phyloP scores from a whole-genome alignment of 768 basidiomycete genomes.

The Clitopilus passeckerianus region DNA sequence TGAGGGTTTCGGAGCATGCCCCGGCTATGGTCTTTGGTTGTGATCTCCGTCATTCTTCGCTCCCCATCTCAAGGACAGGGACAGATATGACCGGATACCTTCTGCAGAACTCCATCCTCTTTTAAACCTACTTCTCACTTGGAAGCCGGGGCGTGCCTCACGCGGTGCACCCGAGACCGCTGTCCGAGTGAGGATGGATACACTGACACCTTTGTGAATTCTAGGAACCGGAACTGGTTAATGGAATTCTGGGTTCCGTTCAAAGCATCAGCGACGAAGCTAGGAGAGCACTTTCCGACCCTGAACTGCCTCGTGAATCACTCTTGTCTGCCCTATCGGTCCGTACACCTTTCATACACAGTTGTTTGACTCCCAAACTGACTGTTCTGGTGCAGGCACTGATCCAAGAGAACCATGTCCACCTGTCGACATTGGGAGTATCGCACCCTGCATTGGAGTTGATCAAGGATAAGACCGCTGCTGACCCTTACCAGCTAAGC shows the following conservation, averaged over 20 bases:
- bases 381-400: conserved; percentile 46
- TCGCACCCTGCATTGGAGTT: conserved; percentile 86
- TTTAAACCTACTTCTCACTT: neutral
- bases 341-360: conserved; percentile 23
- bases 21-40: neutral
- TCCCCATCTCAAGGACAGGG: neutral
- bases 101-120: neutral
- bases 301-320: conserved; percentile 59
- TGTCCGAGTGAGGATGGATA: neutral
- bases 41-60: neutral
- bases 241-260: conserved; percentile 72
- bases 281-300: conserved; percentile 64
- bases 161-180: neutral
- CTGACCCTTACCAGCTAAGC: conserved; percentile 61
- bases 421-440: conserved; percentile 82
- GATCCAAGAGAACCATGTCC: conserved; percentile 85
- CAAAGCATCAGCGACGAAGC: conserved; percentile 86
- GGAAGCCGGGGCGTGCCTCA: neutral
- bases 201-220: conserved; percentile 6
- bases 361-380: neutral
- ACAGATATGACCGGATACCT: neutral
- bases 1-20: neutral
- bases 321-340: conserved; percentile 70
- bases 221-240: conserved; percentile 84
- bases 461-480: conserved; percentile 67